Conservation (phyloP, 345 rosid genomes). For the Acer campestre region DNA sequence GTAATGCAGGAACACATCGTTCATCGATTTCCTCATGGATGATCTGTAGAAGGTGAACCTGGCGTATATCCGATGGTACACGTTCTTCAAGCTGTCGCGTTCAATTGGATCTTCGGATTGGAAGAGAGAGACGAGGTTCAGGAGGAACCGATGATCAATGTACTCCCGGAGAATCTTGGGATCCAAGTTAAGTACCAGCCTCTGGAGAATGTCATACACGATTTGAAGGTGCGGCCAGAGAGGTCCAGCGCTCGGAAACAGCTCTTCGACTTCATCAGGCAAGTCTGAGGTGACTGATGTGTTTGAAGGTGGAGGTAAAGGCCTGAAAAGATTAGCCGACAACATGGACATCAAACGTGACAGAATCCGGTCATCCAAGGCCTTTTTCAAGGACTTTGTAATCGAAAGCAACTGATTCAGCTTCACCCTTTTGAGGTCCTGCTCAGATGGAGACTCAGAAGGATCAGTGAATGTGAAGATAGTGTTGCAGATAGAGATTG, state of each 20-base stretch:
- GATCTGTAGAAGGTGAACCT: conserved; percentile 50
- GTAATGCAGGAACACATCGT: conserved; percentile 45
- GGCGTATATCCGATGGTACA: conserved; percentile 56
- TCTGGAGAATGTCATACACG: conserved; percentile 48
- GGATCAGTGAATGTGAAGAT: conserved; percentile 53
- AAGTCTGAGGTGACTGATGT: conserved; percentile 21
- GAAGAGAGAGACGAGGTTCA: conserved; percentile 48
- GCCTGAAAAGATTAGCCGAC: conserved; percentile 54
- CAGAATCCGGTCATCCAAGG: conserved; percentile 29
- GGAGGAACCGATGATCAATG: conserved; percentile 44
- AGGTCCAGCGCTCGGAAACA: conserved; percentile 29
- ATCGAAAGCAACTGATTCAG: conserved; percentile 47
- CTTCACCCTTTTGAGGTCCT: conserved; percentile 50
- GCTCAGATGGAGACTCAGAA: conserved; percentile 50
- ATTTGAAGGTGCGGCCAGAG: conserved; percentile 59
- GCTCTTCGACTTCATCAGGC: conserved; percentile 47
- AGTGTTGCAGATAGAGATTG: conserved; percentile 38
- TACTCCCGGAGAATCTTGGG: conserved; percentile 42
- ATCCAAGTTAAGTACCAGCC: conserved; percentile 37
- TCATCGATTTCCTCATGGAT: conserved; percentile 66
- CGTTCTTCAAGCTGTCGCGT: conserved; percentile 53
- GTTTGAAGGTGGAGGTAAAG: conserved; percentile 48
- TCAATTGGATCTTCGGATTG: conserved; percentile 68
- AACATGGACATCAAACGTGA: conserved; percentile 52
- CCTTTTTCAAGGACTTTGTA: conserved; percentile 36